phyloP scores from a whole-genome alignment of 257 asterid species.

The Mentha longifolia region DNA sequence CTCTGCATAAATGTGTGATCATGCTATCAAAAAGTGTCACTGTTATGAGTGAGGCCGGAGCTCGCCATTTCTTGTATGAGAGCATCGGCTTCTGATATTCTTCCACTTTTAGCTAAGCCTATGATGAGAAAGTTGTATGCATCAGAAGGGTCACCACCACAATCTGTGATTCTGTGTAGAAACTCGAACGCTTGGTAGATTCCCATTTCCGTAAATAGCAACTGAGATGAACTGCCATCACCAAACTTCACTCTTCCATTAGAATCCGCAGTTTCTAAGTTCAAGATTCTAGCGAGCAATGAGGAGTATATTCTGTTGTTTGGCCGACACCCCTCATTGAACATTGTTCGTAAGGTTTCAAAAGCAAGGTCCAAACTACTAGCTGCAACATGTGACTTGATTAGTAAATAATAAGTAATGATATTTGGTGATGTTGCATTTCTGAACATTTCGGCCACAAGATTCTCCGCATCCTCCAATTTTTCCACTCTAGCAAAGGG shows the following conservation, averaged over 20 bases:
- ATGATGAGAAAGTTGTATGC: constrained; percentile 41
- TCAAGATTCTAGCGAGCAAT: constrained; percentile 36
- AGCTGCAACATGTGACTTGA: constrained; percentile 35
- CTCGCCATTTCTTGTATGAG: constrained; percentile 44
- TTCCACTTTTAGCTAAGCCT: constrained; percentile 37
- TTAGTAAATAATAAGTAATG: constrained; percentile 24
- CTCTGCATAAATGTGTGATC: constrained; percentile 33
- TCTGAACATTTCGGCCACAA: constrained; percentile 37
- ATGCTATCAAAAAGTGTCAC: constrained; percentile 30
- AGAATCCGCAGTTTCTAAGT: background rate
- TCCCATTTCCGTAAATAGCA: constrained; percentile 32
- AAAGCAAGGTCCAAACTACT: constrained; percentile 35
- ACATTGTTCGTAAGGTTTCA: constrained; percentile 36
- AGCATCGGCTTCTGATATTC: constrained; percentile 39
- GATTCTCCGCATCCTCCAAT: constrained; percentile 37
- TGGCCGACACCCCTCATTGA: constrained; percentile 34
- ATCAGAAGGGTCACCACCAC: constrained; percentile 32
- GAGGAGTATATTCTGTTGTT: constrained; percentile 29
- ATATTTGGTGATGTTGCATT: constrained; percentile 37
- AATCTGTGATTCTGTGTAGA: constrained; percentile 22
- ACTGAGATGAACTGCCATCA: background rate
- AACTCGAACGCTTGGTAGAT: constrained; percentile 39
- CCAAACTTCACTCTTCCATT: background rate
- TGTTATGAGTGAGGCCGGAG: constrained; percentile 36
- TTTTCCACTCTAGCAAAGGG: constrained; percentile 41